phyloP scores from a whole-genome alignment of 2,329 filamentous ascomycete genomes.

The Diaporthe sp. region DNA sequence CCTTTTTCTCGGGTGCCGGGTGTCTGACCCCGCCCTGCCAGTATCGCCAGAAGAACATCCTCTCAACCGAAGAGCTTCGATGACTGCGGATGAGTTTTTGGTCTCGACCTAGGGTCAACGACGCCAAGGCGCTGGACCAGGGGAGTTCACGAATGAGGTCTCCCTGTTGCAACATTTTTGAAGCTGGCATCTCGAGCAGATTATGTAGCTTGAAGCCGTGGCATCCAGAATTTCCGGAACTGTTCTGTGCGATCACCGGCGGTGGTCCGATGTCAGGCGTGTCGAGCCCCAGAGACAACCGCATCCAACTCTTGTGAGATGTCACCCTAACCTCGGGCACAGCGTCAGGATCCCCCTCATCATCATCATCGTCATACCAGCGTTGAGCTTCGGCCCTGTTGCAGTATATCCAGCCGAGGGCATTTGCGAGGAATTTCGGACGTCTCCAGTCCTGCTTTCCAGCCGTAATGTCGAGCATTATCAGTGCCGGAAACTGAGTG shows the following conservation, averaged over 20 bases:
- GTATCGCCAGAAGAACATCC: slow-evolving; percentile 34
- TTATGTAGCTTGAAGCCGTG: slow-evolving; percentile 5
- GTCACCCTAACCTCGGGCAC: neutral
- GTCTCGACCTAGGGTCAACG: slow-evolving; percentile 31
- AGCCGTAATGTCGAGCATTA: slow-evolving; percentile 14
- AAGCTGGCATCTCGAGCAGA: slow-evolving; percentile 8
- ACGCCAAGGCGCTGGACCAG: slow-evolving; percentile 18
- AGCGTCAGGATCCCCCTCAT: neutral
- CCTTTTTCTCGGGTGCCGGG: neutral
- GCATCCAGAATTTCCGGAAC: neutral
- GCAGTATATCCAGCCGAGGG: slow-evolving; percentile 26
- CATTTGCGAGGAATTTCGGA: neutral
- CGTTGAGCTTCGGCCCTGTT: neutral
- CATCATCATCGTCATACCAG: neutral
- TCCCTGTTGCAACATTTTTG: neutral
- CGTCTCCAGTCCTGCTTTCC: neutral
- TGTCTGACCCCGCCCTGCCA: slow-evolving; percentile 5
- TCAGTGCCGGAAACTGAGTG: slow-evolving; percentile 26
- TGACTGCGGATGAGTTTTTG: neutral
- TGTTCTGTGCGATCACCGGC: no score
- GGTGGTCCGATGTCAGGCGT: neutral
- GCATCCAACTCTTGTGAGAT: slow-evolving; percentile 2
- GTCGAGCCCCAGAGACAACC: neutral
- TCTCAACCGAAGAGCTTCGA: neutral
- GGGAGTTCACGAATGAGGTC: neutral